A percentile compares a stretch with the other conserved stretches of the same genome.
Conservation (phyloP, 306 rosid species). For the Quercus bicolor region DNA sequence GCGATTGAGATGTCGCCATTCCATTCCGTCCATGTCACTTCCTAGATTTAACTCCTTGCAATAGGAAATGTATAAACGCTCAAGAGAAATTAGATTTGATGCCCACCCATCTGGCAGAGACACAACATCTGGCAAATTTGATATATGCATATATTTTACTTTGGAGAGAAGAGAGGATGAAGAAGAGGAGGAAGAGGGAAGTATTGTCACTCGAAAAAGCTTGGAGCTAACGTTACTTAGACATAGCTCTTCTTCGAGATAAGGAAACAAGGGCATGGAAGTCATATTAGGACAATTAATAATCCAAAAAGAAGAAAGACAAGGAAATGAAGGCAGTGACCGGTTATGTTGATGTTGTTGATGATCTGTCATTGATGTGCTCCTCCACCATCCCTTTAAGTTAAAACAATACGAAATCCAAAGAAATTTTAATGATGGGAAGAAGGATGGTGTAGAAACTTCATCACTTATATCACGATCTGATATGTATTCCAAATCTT, state of each 20-base stretch:
- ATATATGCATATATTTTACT: accelerated
- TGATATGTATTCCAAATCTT: background rate
- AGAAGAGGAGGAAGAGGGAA: too few species aligned
- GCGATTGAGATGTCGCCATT: background rate
- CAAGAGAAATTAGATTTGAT: too few species aligned
- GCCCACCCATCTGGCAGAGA: too few species aligned
- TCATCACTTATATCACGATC: background rate
- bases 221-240: background rate
- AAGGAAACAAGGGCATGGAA: conserved; percentile 16
- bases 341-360: background rate
- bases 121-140: accelerated
- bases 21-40: too few species aligned
- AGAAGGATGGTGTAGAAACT: background rate
- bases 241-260: background rate
- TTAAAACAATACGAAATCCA: accelerated
- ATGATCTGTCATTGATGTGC: background rate
- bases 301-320: background rate
- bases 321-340: background rate
- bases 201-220: background rate
- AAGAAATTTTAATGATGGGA: background rate
- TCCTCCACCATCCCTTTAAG: conserved; percentile 24
- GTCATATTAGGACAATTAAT: background rate
- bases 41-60: too few species aligned
- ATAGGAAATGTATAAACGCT: accelerated
- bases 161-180: too few species aligned